Evolutionary conservation across 768 basidiomycete genomes (phyloP).

Genomic region (Hypholoma fasciculare): DNA sequence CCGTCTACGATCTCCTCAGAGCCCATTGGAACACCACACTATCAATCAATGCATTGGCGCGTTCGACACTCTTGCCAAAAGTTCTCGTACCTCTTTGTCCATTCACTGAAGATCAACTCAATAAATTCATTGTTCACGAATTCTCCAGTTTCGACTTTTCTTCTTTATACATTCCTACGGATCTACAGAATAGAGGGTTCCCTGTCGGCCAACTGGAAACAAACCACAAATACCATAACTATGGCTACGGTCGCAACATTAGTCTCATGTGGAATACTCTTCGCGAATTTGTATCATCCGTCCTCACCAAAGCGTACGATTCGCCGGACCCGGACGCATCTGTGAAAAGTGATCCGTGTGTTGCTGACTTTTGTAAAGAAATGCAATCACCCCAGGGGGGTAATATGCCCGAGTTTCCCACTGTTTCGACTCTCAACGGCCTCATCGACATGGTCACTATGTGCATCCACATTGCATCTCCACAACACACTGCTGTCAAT

Average conservation of each 20-base stretch:
- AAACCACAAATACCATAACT: slow-evolving; percentile 28
- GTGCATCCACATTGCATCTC: slow-evolving; percentile 31
- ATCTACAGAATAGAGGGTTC: slow-evolving; percentile 27
- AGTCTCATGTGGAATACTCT: slow-evolving; percentile 25
- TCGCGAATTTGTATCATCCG: slow-evolving; percentile 21
- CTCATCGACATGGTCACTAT: slow-evolving; percentile 29
- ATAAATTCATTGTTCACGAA: slow-evolving; percentile 17
- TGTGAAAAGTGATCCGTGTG: slow-evolving; percentile 19
- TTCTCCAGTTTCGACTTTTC: slow-evolving; percentile 28
- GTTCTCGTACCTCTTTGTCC: slow-evolving; percentile 21
- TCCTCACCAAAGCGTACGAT: slow-evolving; percentile 16
- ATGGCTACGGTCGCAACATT: slow-evolving; percentile 26
- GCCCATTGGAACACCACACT: slow-evolving; percentile 30
- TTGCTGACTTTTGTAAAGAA: slow-evolving; percentile 21
- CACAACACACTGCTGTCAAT: slow-evolving; percentile 33
- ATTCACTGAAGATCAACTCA: slow-evolving; percentile 15
- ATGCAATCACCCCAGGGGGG: slow-evolving; percentile 22
- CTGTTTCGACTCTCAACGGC: slow-evolving; percentile 22
- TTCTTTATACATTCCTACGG: slow-evolving; percentile 25
- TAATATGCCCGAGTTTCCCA: slow-evolving; percentile 23
- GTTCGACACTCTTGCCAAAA: slow-evolving; percentile 23
- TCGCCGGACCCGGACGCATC: slow-evolving; percentile 14
- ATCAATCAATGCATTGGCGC: slow-evolving; percentile 27
- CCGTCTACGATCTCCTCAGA: slow-evolving; percentile 24
- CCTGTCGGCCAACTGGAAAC: slow-evolving; percentile 22